Percentiles rank a stretch among this genome's conserved stretches.
Conservation (phyloP, 2,329 filamentous ascomycete species). For the Aspergillus pseudoterreus region DNA sequence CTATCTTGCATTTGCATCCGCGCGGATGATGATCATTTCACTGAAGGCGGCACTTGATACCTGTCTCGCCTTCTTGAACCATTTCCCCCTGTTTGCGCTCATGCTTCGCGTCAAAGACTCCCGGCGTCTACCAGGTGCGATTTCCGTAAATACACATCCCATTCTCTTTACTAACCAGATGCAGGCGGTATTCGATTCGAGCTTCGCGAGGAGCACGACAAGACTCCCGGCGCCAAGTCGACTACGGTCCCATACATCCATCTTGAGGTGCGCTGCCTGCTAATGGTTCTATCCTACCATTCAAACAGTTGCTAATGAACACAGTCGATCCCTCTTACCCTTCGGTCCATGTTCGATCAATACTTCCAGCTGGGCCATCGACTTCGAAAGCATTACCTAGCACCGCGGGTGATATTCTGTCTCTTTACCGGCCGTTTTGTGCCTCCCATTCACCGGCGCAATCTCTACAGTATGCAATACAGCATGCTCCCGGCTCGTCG, state of each 20-base stretch:
- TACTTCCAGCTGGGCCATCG: slow-evolving; percentile 93
- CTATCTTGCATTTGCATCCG: slow-evolving; percentile 91
- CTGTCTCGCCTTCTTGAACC: slow-evolving; percentile 86
- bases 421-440: slow-evolving; percentile 89
- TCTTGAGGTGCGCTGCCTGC: slow-evolving; percentile 63
- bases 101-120: slow-evolving; percentile 97
- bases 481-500: slow-evolving; percentile 88
- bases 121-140: slow-evolving; percentile 71
- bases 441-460: slow-evolving; percentile 89
- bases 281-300: neutral
- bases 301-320: slow-evolving; percentile 11
- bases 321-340: slow-evolving; percentile 81
- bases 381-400: slow-evolving; percentile 92
- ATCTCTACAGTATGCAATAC: slow-evolving; percentile 94
- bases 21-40: slow-evolving; percentile 90
- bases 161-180: neutral
- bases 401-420: slow-evolving; percentile 80
- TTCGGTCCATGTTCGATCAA: slow-evolving; percentile 93
- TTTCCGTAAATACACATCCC: slow-evolving; percentile 9
- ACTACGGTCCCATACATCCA: slow-evolving; percentile 76
- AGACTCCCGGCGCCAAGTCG: slow-evolving; percentile 30
- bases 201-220: slow-evolving; percentile 67
- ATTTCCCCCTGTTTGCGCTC: slow-evolving; percentile 93
- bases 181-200: slow-evolving; percentile 83
- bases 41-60: slow-evolving; percentile 91